Evolutionary conservation across 2,329 filamentous ascomycete species (phyloP), one percentile per base, ranked within the genome.

Genomic region (Diaporthe sp.): DNA sequence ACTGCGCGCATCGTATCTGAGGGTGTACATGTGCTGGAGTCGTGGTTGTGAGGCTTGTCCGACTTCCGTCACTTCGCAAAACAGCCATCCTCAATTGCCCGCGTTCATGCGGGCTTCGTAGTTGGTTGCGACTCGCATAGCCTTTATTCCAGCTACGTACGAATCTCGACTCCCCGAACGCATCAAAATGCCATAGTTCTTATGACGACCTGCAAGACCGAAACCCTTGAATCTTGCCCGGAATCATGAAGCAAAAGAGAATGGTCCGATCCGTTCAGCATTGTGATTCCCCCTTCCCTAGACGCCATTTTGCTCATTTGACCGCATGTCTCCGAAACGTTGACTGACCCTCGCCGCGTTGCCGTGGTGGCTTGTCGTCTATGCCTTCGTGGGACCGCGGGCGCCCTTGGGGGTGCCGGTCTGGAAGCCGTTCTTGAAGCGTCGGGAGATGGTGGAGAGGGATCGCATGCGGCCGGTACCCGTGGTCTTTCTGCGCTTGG

Each of bases 401-500:
- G 95, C 90, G 85, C 93, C 94, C 91, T 97, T 96, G 86, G 95
- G 95, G 82, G 91, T 88, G 85, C 97, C 97, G 82, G 89, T 92
- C 90, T 94, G 96, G 95, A 99, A 99, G 83, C 95, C 96, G 90
- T 99, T 99, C 91, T 94, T 95, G 93, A 98, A 98, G 89, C 92
- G 92, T 87, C 97, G 94, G 86, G 95, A 90, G 86, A 99, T 93
- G 84, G 91, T 92, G 92, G 97, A 98, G 87, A 99, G 92, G 90
- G 96, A 95, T 86, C 95, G 93, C 93, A 96, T 97, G 88, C 97
- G 95, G 88, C 97, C 97, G 85, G 95, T 96, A 84, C 97, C 97
- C 86, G 94, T 96, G 85, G 96, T 98, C 96, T 98, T 98, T 94
- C 97, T 97, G 88, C 97, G 92, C 95, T 98, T 98, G 84, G 96